Evolutionary conservation across 768 basidiomycete species (phyloP).

Genomic region (Chalciporus sphaerocephalus): DNA sequence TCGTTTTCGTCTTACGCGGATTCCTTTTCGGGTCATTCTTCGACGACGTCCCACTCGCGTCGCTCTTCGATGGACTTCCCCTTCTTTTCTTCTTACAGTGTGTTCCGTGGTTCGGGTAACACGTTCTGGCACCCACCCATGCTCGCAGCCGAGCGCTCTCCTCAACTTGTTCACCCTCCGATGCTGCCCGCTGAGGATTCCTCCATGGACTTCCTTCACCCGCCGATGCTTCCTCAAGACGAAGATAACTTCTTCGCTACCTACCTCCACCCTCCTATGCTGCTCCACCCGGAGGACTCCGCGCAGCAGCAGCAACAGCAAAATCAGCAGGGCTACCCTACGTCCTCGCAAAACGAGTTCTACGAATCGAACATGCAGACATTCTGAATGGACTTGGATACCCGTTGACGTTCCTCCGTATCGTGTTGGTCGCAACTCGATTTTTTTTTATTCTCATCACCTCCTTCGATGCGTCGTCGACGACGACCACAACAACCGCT

Average conservation of each 20-base stretch:
- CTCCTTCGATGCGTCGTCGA: neutral
- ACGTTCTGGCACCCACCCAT: constrained; percentile 79
- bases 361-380: constrained; percentile 37
- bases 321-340: constrained; percentile 13
- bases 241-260: constrained; percentile 58
- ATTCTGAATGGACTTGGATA: constrained; percentile 17
- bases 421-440: neutral
- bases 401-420: neutral
- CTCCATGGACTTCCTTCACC: constrained; percentile 71
- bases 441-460: neutral
- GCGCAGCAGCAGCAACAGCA: constrained; percentile 23
- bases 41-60: constrained; percentile 54
- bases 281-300: constrained; percentile 39
- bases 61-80: constrained; percentile 63
- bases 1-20: constrained; percentile 61
- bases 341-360: constrained; percentile 25
- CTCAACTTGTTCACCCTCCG: constrained; percentile 61
- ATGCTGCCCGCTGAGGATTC: constrained; percentile 63
- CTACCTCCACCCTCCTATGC: constrained; percentile 56
- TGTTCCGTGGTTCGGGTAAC: constrained; percentile 50
- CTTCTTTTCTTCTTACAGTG: constrained; percentile 53
- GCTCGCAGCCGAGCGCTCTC: constrained; percentile 56
- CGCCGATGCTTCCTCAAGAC: constrained; percentile 55
- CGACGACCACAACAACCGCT: neutral
- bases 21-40: constrained; percentile 55